These are phyloP conservation scores for Bryum argenteum DNA, from an alignment of 225 moss, liverwort and hornwort species.

Conservation along the genomic window DNA sequence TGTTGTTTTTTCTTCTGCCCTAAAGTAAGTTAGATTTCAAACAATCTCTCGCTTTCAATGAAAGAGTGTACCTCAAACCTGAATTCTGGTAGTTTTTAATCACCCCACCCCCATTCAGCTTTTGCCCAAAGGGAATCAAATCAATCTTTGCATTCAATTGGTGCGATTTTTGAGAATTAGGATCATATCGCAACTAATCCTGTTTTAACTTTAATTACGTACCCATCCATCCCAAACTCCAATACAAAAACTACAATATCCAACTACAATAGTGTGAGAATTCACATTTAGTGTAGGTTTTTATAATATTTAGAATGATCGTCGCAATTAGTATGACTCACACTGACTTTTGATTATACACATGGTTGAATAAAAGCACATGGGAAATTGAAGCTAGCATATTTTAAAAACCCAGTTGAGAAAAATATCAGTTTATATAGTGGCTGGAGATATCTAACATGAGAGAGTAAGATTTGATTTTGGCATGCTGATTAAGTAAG, in stretches of 20 bases:
- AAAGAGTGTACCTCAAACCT: neutral
- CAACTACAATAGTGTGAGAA: too few species aligned
- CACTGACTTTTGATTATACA: neutral
- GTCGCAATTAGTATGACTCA: too few species aligned
- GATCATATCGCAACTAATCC: conserved; percentile 35
- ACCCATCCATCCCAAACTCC: neutral
- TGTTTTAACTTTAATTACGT: neutral
- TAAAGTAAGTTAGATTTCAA: too few species aligned
- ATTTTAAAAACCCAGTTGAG: too few species aligned
- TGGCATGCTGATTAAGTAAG: conserved; percentile 4
- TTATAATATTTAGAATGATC: too few species aligned
- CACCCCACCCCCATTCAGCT: neutral
- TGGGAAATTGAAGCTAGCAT: neutral
- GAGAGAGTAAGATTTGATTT: neutral
- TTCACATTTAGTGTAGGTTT: too few species aligned
- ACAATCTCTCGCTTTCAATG: too few species aligned
- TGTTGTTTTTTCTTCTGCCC: neutral
- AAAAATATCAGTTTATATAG: too few species aligned
- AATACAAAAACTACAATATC: too few species aligned
- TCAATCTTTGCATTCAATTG: conserved; percentile 27
- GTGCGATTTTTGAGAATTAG: conserved; percentile 1
- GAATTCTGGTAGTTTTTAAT: conserved; percentile 22
- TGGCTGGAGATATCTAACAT: too few species aligned
- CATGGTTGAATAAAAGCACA: conserved; percentile 5
- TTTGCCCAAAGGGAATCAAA: conserved; percentile 9